Percentiles rank a stretch among this genome's conserved stretches.
Evolutionary conservation across 2,329 filamentous ascomycete genomes (phyloP).

Genomic region (Pyricularia pennisetigena): DNA sequence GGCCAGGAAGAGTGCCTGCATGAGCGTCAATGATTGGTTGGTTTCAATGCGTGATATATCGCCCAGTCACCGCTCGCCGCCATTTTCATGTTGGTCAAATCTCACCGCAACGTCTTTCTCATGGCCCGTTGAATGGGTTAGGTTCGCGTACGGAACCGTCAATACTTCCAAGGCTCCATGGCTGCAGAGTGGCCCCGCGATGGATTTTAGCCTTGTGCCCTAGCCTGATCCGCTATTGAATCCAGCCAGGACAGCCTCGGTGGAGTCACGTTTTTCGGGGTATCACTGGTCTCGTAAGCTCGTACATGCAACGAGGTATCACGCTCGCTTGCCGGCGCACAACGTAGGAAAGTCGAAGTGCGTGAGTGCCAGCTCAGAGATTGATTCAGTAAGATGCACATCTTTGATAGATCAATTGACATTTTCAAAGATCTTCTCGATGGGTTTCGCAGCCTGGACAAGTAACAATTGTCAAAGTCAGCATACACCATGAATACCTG

Average conservation of each 20-base stretch:
- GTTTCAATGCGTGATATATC: neutral
- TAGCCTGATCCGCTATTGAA: neutral
- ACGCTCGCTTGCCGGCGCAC: neutral
- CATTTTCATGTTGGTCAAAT: neutral
- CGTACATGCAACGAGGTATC: neutral
- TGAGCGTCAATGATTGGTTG: neutral
- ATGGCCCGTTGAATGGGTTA: neutral
- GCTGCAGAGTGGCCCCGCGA: neutral
- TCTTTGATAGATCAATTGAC: constrained; percentile 31
- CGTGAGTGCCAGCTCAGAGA: neutral
- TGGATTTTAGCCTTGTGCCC: neutral
- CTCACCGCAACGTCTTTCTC: neutral
- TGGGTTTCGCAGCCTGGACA: constrained; percentile 70
- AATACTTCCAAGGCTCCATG: neutral
- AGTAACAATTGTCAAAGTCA: neutral
- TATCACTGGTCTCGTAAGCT: neutral
- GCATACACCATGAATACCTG: too few species aligned
- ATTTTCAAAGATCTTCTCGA: constrained; percentile 78
- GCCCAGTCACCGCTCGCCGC: neutral
- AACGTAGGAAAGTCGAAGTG: neutral
- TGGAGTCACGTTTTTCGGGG: neutral
- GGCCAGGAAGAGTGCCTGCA: neutral
- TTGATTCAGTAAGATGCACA: neutral
- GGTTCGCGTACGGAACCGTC: neutral
- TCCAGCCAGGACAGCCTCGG: neutral